A percentile compares a stretch with the other conserved stretches of the same genome.
These are phyloP conservation scores for Neurospora sp. DNA, from an alignment of 495 filamentous ascomycete species.

Conservation along the genomic window DNA sequence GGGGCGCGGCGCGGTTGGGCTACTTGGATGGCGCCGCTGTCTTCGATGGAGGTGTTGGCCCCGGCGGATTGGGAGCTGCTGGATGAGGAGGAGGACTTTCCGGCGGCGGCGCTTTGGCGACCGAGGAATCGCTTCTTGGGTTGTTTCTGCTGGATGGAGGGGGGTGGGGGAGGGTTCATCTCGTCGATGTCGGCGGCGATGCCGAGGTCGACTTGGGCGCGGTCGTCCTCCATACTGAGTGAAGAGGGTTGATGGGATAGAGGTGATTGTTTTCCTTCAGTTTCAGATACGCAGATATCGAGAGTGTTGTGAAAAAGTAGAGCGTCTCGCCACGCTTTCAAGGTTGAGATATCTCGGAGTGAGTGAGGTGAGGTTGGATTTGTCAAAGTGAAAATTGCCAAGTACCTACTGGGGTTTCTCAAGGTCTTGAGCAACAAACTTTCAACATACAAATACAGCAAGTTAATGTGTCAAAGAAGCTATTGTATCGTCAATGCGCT, in stretches of 20 bases:
- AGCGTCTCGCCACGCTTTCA: not conserved
- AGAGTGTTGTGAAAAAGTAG: not conserved
- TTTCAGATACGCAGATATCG: not conserved
- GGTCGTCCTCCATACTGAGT: slow-evolving; percentile 35
- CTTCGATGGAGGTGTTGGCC: slow-evolving; percentile 43
- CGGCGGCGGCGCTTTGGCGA: slow-evolving; percentile 41
- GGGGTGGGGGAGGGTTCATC: slow-evolving; percentile 12
- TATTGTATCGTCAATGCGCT: too few relatives aligned
- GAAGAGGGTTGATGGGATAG: too few relatives aligned
- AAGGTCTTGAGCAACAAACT: not conserved
- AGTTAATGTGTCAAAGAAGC: not conserved
- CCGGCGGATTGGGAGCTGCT: not conserved
- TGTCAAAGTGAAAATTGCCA: not conserved
- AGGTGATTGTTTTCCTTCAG: too few relatives aligned
- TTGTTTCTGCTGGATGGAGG: slow-evolving; percentile 28
- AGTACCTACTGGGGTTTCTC: not conserved
- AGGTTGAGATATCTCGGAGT: not conserved
- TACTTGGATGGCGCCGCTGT: slow-evolving; percentile 53
- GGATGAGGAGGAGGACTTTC: slow-evolving; percentile 27
- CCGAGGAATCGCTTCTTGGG: slow-evolving; percentile 79
- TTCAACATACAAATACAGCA: not conserved
- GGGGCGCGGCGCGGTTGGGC: slow-evolving; percentile 57
- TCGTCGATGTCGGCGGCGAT: slow-evolving; percentile 46
- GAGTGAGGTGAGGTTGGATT: not conserved
- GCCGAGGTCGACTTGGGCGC: slow-evolving; percentile 40